phyloP scores from a whole-genome alignment of 495 filamentous ascomycete species.

The Penicillium odoratum region DNA sequence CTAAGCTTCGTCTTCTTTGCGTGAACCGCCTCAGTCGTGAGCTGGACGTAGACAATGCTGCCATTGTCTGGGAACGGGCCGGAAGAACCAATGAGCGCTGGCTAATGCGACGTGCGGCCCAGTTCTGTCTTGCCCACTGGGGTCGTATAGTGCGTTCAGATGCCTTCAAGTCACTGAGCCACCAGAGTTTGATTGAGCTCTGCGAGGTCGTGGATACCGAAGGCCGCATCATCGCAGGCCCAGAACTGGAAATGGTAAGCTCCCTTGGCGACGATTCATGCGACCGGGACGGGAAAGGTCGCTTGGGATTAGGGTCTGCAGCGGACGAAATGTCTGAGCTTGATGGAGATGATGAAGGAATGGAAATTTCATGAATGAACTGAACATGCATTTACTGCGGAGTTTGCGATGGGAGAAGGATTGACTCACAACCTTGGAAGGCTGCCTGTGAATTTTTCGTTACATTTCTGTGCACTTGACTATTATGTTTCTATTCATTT shows the following conservation, averaged over 20 bases:
- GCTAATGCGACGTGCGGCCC: slow-evolving; percentile 82
- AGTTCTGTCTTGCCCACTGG: slow-evolving; percentile 91
- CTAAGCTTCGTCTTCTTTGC: slow-evolving; percentile 83
- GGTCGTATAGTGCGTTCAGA: slow-evolving; percentile 87
- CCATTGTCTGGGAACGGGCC: slow-evolving; percentile 93
- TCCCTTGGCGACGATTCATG: slow-evolving; percentile 60
- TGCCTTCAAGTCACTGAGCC: slow-evolving; percentile 78
- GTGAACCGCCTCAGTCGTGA: slow-evolving; percentile 85
- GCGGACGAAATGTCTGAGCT: slow-evolving; percentile 59
- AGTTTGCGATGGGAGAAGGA: slow-evolving; percentile 16
- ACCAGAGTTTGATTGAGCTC: slow-evolving; percentile 79
- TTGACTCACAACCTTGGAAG: not conserved
- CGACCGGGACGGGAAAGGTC: slow-evolving; percentile 43
- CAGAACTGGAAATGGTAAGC: slow-evolving; percentile 75
- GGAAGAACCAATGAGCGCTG: slow-evolving; percentile 88
- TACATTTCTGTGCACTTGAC: slow-evolving; percentile 3
- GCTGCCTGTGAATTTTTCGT: not conserved
- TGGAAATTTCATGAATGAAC: slow-evolving; percentile 55
- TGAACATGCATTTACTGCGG: slow-evolving; percentile 21
- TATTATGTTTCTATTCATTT: not conserved
- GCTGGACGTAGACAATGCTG: slow-evolving; percentile 90
- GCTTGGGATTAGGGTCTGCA: slow-evolving; percentile 52
- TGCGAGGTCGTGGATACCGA: slow-evolving; percentile 91
- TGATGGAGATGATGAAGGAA: slow-evolving; percentile 70
- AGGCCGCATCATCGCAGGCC: slow-evolving; percentile 79